phyloP scores from a whole-genome alignment of 2,329 filamentous ascomycete species.

The Exophiala bonariae region DNA sequence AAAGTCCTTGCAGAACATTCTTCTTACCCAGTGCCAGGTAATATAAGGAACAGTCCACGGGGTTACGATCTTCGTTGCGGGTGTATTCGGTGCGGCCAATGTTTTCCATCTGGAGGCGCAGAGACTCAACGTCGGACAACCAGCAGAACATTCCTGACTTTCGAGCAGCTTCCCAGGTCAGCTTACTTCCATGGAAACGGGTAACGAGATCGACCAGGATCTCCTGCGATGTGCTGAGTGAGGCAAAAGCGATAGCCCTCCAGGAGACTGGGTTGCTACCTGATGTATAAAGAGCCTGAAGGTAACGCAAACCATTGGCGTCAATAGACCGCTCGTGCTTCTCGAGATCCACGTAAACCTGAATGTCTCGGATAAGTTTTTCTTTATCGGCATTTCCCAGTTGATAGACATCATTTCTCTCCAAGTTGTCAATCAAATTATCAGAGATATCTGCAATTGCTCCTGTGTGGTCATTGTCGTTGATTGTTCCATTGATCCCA shows the following conservation, averaged over 20 bases:
- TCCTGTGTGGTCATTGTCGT: slow-evolving; percentile 59
- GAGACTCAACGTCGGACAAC: slow-evolving; percentile 72
- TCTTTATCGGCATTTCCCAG: slow-evolving; percentile 59
- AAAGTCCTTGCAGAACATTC: slow-evolving; percentile 81
- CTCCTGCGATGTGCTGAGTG: slow-evolving; percentile 66
- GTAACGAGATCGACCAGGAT: slow-evolving; percentile 82
- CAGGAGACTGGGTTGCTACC: slow-evolving; percentile 57
- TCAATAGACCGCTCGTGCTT: slow-evolving; percentile 87
- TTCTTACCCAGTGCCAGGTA: slow-evolving; percentile 93
- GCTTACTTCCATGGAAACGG: slow-evolving; percentile 72
- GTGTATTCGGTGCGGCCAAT: slow-evolving; percentile 93
- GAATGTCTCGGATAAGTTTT: slow-evolving; percentile 72
- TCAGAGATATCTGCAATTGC: slow-evolving; percentile 67
- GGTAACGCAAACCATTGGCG: slow-evolving; percentile 77
- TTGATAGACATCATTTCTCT: slow-evolving; percentile 71
- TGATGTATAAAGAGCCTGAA: slow-evolving; percentile 69
- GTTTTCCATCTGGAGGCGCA: slow-evolving; percentile 80
- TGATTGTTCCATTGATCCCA: slow-evolving; percentile 15
- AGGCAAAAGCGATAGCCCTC: slow-evolving; percentile 84
- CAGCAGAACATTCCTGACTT: slow-evolving; percentile 94
- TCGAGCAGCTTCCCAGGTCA: slow-evolving; percentile 82
- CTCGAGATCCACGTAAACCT: slow-evolving; percentile 81
- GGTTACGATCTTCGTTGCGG: slow-evolving; percentile 77
- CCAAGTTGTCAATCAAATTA: slow-evolving; percentile 74
- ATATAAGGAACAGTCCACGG: slow-evolving; percentile 84